Base-by-base conservation (phyloP, 495 filamentous ascomycete genomes). In the Daldinia loculata region DNA sequence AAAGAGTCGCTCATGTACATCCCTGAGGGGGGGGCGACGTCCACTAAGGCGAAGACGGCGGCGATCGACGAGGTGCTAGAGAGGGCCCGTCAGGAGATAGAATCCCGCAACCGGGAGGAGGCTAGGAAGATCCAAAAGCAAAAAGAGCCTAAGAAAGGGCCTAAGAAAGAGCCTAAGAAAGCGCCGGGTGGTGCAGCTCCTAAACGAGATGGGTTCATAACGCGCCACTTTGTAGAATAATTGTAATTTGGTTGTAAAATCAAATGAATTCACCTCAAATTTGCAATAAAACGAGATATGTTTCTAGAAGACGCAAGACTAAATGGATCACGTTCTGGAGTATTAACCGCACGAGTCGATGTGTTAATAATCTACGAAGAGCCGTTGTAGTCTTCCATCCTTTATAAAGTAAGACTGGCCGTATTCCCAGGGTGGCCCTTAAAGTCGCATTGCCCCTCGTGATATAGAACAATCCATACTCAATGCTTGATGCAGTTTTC, bases 51-150 rank as follows among this genome's bases (percentile, higher is more conserved):
- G 29, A 77, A 75, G 62, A 75, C 72, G 11, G 53, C 22, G 4
- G 58, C 59, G 0, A 77, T 77, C 17, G 70, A 77, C 19, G 60
- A 60, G 9, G 50, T 77, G 17, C 34, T 76, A 0, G 38, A 39
- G 32, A 38, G 2, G 29, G 26, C 41, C 24, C 63, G 15, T 41
- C 27, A 2, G 52, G 60, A 36, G 24, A 24, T 62, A 45, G 50
- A 52, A 36, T 1, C 0, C 17, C 56, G 34, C 19, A 9, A 22
- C 32, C 3, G 17, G 7, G 43, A 19, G 19, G 43, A 48, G 19
- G 8, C 19, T 24, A 24, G 1, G 7, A 48, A 48, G 17, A 0
- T 8, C 27, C 26, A 52, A 6, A 26, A 27, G 50, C 22, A 52
- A 26, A 26, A 29, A 14, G 1, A 14, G 19, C n/a, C 22, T 4